A percentile compares a stretch with the other conserved stretches of the same genome.
Conservation (phyloP, 2,329 filamentous ascomycete species). For the Phyllosticta citrichinensis region DNA sequence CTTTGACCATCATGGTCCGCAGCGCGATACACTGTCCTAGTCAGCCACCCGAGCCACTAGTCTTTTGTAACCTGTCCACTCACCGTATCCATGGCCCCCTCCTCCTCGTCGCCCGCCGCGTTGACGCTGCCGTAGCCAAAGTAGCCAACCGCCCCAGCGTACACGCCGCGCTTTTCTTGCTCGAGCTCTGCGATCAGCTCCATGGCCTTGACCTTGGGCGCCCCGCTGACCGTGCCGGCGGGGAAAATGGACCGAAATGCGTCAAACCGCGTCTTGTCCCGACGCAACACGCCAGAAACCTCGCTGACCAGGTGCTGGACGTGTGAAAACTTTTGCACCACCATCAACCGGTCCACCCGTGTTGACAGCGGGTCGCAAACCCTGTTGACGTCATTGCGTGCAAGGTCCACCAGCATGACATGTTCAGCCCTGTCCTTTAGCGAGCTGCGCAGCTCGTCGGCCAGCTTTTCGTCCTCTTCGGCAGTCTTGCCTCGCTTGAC, state of each 20-base stretch:
- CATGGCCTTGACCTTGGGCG: constrained; percentile 95
- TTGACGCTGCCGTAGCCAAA: constrained; percentile 78
- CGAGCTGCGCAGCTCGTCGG: constrained; percentile 64
- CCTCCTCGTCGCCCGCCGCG: constrained; percentile 50
- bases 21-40: constrained; percentile 51
- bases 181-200: constrained; percentile 93
- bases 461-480: constrained; percentile 72
- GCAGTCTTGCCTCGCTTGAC: constrained; percentile 74
- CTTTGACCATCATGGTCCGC: constrained; percentile 89
- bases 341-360: constrained; percentile 87
- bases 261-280: constrained; percentile 81
- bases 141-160: constrained; percentile 92
- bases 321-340: constrained; percentile 59
- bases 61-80: constrained; percentile 16
- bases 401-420: constrained; percentile 94
- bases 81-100: constrained; percentile 81
- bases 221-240: constrained; percentile 88
- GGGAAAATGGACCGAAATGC: constrained; percentile 96
- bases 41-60: background rate
- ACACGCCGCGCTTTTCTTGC: constrained; percentile 85
- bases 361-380: constrained; percentile 87
- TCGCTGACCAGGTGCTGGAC: constrained; percentile 96
- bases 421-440: constrained; percentile 63
- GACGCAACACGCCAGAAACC: constrained; percentile 79
- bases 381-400: constrained; percentile 91